phyloP scores from a whole-genome alignment of 2,329 filamentous ascomycete species.

The Pseudogymnoascus sp. region DNA sequence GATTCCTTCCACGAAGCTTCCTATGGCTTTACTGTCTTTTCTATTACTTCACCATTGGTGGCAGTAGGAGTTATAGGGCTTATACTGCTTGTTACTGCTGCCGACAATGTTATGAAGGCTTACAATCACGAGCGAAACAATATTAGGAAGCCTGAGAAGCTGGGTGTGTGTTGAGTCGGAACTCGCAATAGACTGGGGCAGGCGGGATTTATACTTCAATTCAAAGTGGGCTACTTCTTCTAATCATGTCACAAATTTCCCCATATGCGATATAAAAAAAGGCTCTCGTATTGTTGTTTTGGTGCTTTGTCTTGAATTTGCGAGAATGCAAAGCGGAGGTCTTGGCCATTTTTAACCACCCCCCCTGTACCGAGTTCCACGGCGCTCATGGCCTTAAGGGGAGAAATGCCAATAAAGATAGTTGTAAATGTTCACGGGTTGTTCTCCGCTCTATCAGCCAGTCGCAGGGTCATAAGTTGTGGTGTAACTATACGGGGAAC shows the following conservation, averaged over 20 bases:
- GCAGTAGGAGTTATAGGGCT: constrained; percentile 8
- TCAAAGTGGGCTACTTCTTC: neutral
- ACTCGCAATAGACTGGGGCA: no score
- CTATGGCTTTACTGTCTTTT: constrained; percentile 43
- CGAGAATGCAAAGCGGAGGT: neutral
- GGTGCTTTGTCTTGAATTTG: neutral
- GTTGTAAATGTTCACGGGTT: neutral
- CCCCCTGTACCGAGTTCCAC: neutral
- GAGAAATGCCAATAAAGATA: neutral
- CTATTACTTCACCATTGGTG: constrained; percentile 36
- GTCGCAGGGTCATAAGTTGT: neutral
- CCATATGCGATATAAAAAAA: neutral
- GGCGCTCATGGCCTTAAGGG: neutral
- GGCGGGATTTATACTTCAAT: neutral
- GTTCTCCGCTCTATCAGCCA: neutral
- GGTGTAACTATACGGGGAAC: neutral
- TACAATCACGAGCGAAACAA: neutral
- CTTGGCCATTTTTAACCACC: neutral
- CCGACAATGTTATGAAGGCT: neutral
- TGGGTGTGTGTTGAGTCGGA: neutral
- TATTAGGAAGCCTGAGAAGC: neutral
- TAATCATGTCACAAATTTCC: neutral
- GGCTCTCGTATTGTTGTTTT: neutral
- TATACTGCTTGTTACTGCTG: neutral
- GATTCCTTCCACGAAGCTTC: constrained; percentile 36